Base-by-base conservation (phyloP, 768 basidiomycete species). In the Naganishia kalamii region DNA sequence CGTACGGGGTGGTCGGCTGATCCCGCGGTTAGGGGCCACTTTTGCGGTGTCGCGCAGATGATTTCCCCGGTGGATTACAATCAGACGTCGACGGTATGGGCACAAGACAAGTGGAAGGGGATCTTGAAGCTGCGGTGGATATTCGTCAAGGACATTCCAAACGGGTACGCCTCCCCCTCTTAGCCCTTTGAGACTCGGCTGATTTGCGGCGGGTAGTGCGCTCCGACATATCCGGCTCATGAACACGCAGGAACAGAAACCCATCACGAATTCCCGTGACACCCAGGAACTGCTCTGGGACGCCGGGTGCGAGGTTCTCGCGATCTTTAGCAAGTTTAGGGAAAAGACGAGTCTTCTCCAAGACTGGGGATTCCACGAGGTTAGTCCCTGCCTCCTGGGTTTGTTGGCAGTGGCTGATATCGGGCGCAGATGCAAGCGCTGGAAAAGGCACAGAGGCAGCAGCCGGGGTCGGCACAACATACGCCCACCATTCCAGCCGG, bases 21-120 rank as follows among this genome's bases (percentile, higher is more conserved):
- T 21, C 4, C 13, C n/a, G 0, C 21, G 19, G n/a, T n/a, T 65
- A 90, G 91, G 70, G 92, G 94, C 0, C 94, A 98, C 77, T 98
- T 98, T 79, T 97, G 94, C 72, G 94, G 94, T 37, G 92, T 98
- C 85, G 94, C 94, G 1, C 92, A 96, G 79, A 97, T 98, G 94
- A 79, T 94, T 72, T 94, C 92, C 8, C 88, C 90, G 84, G 89
- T 98, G 40, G 94, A 98, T 76, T 93, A 98, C 77, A 88, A 89
- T 5, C 84, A 88, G 65, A 92, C 90, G 75, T 92, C 90, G 68
- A 97, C 88, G 0, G 96, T 99, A 21, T 99, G 96, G 96, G 93
- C 93, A 0, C 93, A 93, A 35, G 93, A 98, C 79, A 99, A 99
- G 77, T 99, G 96, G 96, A 98, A 99, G 79, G 96, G 96, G 25